Conservation (phyloP, 2,329 filamentous ascomycete genomes). For the Stenocarpella maydis region DNA sequence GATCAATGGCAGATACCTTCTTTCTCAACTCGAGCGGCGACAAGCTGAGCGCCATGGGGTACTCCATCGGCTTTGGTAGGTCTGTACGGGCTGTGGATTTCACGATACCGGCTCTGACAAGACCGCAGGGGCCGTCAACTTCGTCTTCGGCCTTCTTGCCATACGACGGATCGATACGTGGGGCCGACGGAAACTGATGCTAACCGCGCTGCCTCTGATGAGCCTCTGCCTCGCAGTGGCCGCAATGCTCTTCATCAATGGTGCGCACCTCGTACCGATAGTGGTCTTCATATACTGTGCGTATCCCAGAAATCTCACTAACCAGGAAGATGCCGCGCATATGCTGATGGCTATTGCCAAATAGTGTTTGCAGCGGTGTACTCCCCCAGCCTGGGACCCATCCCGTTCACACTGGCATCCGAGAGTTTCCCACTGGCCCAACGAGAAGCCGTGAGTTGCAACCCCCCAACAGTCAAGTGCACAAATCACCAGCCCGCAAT, state of each 20-base stretch:
- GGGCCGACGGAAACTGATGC: conserved; percentile 53
- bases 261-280: conserved; percentile 42
- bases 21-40: conserved; percentile 29
- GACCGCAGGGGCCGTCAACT: conserved; percentile 50
- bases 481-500: not conserved
- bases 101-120: not conserved
- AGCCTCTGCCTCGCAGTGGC: conserved; percentile 51
- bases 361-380: conserved; percentile 52
- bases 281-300: conserved; percentile 49
- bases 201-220: conserved; percentile 54
- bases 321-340: not conserved
- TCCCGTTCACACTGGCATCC: conserved; percentile 59
- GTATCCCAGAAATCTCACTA: not conserved
- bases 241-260: conserved; percentile 44
- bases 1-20: conserved; percentile 40
- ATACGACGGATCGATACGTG: conserved; percentile 51
- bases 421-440: conserved; percentile 60
- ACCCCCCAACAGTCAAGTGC: too few species aligned
- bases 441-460: conserved; percentile 48
- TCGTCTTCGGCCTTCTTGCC: conserved; percentile 51
- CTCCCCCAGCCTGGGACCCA: conserved; percentile 53
- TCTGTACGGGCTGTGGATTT: rapidly evolving
- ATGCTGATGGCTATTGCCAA: not conserved
- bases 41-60: conserved; percentile 41
- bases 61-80: conserved; percentile 45